Evolutionary conservation across 2,329 filamentous ascomycete genomes (phyloP).

Genomic region (Colletotrichum limetticola): DNA sequence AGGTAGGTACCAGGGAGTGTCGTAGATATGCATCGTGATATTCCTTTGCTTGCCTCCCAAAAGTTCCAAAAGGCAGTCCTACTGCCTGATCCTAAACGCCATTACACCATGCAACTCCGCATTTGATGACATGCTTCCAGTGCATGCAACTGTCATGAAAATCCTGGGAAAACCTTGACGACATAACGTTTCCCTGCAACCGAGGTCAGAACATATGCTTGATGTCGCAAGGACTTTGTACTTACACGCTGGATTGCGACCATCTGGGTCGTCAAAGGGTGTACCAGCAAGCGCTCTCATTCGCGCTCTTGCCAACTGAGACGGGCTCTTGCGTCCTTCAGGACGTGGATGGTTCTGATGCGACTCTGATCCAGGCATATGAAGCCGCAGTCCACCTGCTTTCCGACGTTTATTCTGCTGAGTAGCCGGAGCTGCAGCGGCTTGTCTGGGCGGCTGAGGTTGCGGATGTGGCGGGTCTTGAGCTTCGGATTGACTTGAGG

Average conservation of each 20-base stretch:
- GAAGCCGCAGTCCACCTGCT: slow-evolving; percentile 22
- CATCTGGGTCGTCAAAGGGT: slow-evolving; percentile 55
- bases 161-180: slow-evolving; percentile 56
- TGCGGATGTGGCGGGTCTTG: not conserved
- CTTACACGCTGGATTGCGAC: slow-evolving; percentile 52
- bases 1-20: slow-evolving; percentile 6
- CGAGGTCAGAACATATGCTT: not conserved
- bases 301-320: slow-evolving; percentile 54
- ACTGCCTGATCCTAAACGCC: slow-evolving; percentile 30
- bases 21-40: slow-evolving; percentile 18
- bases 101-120: slow-evolving; percentile 25
- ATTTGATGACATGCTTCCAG: slow-evolving; percentile 11
- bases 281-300: slow-evolving; percentile 56
- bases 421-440: slow-evolving; percentile 1
- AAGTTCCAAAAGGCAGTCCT: slow-evolving; percentile 14
- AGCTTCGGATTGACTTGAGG: slow-evolving; percentile 13
- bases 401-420: slow-evolving; percentile 22
- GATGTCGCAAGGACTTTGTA: not conserved
- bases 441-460: slow-evolving; percentile 9
- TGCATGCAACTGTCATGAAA: slow-evolving; percentile 35
- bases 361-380: slow-evolving; percentile 8
- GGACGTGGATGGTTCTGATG: slow-evolving; percentile 18
- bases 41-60: not conserved
- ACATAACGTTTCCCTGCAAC: slow-evolving; percentile 53
- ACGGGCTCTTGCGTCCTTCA: slow-evolving; percentile 52